Base-by-base conservation (phyloP, 108 stramenopile species). In the Cyclostephanos invisitatus region DNA sequence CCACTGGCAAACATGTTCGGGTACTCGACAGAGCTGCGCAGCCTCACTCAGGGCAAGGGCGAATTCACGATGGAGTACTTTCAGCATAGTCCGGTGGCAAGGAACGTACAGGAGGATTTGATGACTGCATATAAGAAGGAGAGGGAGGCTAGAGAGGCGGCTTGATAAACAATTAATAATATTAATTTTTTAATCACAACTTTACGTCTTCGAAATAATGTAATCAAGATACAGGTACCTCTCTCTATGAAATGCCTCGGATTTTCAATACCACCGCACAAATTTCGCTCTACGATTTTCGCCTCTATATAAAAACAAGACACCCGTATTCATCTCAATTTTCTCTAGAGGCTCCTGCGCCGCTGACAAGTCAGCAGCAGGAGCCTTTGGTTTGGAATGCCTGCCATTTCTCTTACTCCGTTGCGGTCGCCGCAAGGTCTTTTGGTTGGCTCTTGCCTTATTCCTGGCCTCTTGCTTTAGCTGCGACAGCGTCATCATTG, bases 61-160 rank as follows among this genome's bases (percentile, higher is more conserved):
- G 99, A 98, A 73, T 98, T 98, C 74, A 90, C 95, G 8, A 99
- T 99, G 98, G 98, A 99, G 73, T 99, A 98, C 87, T 83, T 89
- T 37, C 84, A 87, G 55, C 98, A 99, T 79, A 75, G 68, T 18
- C 83, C 95, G 37, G 97, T 97, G 15, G 82, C 91, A n/a, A 70
- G 75, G 64, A 86, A 93, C 71, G 71, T 68, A 14, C 96, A 97
- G 77, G 91, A 95, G 22, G 93, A 94, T 27, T 70, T 98, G 47
- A 91, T 96, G 84, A 87, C 85, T 67, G 91, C 94, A 74, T 96
- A 91, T 83, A 83, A 82, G 69, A 84, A 87, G 69, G 81, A 90
- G 67, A 75, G 85, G 35, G 87, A 91, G 64, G 78, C 86, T 29
- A 79, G 81, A 36, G 85, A 87, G 28, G 83, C 79, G 11, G 78